Evolutionary conservation across 306 rosid genomes (phyloP).

Genomic region (Arachis stenosperma): DNA sequence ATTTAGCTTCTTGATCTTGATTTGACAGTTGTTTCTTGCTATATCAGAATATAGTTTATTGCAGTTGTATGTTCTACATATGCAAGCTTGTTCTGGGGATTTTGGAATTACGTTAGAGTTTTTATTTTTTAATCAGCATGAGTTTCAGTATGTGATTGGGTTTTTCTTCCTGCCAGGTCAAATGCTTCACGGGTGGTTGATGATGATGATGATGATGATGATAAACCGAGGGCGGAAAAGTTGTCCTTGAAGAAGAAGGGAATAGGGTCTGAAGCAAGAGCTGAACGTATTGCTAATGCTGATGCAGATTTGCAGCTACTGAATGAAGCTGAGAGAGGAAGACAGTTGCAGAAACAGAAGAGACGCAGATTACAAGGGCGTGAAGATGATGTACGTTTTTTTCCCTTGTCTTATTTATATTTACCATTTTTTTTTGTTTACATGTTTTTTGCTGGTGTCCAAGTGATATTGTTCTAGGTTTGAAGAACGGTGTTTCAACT

Average conservation of each 20-base stretch:
- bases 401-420: slow-evolving; percentile 7
- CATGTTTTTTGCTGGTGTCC: slow-evolving; percentile 11
- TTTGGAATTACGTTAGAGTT: slow-evolving; percentile 15
- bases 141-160: slow-evolving; percentile 30
- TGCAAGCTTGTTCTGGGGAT: slow-evolving; percentile 23
- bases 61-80: slow-evolving; percentile 23
- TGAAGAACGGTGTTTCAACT: slow-evolving; percentile 8
- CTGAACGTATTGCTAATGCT: slow-evolving; percentile 78
- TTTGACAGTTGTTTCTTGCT: slow-evolving; percentile 1
- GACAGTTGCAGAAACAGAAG: slow-evolving; percentile 86
- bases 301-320: slow-evolving; percentile 79
- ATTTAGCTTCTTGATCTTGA: slow-evolving; percentile 19
- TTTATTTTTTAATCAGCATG: slow-evolving; percentile 4
- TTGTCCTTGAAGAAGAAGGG: slow-evolving; percentile 81
- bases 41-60: not conserved
- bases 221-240: slow-evolving; percentile 68
- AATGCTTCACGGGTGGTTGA: slow-evolving; percentile 48
- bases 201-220: slow-evolving; percentile 45
- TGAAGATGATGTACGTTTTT: slow-evolving; percentile 80
- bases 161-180: slow-evolving; percentile 52
- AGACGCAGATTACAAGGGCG: slow-evolving; percentile 86
- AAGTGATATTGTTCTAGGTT: slow-evolving; percentile 14
- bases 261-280: slow-evolving; percentile 84
- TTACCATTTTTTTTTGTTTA: slow-evolving; percentile 22
- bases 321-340: slow-evolving; percentile 77